Conservation (phyloP, 768 basidiomycete genomes). For the Mycena kentingensis region DNA sequence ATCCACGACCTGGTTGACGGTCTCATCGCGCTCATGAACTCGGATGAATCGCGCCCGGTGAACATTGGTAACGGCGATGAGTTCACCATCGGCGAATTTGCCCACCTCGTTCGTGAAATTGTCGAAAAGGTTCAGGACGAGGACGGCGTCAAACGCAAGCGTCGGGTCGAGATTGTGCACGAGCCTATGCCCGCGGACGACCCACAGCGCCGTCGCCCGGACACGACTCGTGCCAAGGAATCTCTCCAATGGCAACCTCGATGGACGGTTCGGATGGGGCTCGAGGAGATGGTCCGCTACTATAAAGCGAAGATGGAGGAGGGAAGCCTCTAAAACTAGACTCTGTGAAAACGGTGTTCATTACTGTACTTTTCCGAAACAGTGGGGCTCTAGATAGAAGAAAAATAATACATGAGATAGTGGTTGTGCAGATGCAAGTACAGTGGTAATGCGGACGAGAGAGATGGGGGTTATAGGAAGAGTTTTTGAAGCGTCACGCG, state of each 20-base stretch:
- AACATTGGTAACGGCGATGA: constrained; percentile 97
- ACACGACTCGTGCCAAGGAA: constrained; percentile 88
- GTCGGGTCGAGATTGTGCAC: constrained; percentile 69
- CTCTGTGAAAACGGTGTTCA: constrained; percentile 3
- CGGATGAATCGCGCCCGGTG: constrained; percentile 87
- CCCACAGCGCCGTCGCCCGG: constrained; percentile 91
- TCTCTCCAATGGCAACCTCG: constrained; percentile 86
- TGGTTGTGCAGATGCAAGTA: neutral
- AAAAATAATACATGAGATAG: neutral
- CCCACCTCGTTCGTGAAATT: constrained; percentile 86
- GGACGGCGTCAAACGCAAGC: constrained; percentile 57
- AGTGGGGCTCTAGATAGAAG: neutral
- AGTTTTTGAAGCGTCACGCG: constrained; percentile 31
- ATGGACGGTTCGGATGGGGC: constrained; percentile 90
- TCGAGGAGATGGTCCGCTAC: constrained; percentile 94
- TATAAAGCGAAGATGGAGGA: constrained; percentile 90
- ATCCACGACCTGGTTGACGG: constrained; percentile 98
- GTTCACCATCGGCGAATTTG: constrained; percentile 94
- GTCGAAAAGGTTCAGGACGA: constrained; percentile 92
- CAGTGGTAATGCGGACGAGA: neutral
- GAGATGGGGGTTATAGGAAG: constrained; percentile 18
- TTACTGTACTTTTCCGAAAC: constrained; percentile 9
- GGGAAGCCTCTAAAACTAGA: constrained; percentile 60
- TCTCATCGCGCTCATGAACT: constrained; percentile 93
- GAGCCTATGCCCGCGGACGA: constrained; percentile 89